Evolutionary conservation across 1,284 basidiomycete species (phyloP).

Genomic region (Volvariella surrecta): DNA sequence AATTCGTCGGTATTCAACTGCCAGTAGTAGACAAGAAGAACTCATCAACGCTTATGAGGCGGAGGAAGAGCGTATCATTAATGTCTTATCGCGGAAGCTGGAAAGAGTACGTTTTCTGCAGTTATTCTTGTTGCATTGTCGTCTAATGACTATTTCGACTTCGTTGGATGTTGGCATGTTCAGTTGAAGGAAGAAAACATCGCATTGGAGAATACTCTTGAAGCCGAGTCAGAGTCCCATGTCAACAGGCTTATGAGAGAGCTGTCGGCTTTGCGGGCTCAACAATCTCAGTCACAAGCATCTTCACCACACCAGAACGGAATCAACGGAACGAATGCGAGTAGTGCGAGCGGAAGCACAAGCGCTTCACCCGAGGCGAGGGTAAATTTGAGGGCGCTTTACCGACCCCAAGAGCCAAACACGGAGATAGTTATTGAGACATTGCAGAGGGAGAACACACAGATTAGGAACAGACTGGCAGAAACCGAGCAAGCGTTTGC

Average conservation of each 20-base stretch:
- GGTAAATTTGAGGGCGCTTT: slow-evolving; percentile 19
- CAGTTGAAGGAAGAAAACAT: slow-evolving; percentile 78
- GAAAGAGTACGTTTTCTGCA: slow-evolving; percentile 52
- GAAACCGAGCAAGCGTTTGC: slow-evolving; percentile 70
- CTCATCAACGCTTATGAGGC: slow-evolving; percentile 82
- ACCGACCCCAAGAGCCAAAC: slow-evolving; percentile 33
- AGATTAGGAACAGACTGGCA: slow-evolving; percentile 50
- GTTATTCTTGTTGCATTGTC: slow-evolving; percentile 3
- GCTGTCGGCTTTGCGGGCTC: slow-evolving; percentile 51
- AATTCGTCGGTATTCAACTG: slow-evolving; percentile 45
- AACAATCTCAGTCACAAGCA: slow-evolving; percentile 2
- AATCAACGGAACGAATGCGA: slow-evolving; percentile 2
- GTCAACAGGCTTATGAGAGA: slow-evolving; percentile 68
- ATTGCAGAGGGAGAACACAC: slow-evolving; percentile 68
- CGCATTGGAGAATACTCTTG: slow-evolving; percentile 68
- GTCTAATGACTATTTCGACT: slow-evolving; percentile 2
- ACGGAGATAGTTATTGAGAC: slow-evolving; percentile 62
- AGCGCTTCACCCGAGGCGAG: slow-evolving; percentile 26
- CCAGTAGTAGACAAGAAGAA: slow-evolving; percentile 54
- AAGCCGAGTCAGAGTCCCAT: slow-evolving; percentile 73
- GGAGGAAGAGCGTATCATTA: slow-evolving; percentile 80
- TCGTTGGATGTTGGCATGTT: slow-evolving; percentile 5
- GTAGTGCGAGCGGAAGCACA: slow-evolving; percentile 13
- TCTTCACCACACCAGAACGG: background rate
- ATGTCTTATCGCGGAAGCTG: slow-evolving; percentile 67